Conservation (phyloP, 2,329 filamentous ascomycete genomes). For the Hirsutella rhossiliensis region DNA sequence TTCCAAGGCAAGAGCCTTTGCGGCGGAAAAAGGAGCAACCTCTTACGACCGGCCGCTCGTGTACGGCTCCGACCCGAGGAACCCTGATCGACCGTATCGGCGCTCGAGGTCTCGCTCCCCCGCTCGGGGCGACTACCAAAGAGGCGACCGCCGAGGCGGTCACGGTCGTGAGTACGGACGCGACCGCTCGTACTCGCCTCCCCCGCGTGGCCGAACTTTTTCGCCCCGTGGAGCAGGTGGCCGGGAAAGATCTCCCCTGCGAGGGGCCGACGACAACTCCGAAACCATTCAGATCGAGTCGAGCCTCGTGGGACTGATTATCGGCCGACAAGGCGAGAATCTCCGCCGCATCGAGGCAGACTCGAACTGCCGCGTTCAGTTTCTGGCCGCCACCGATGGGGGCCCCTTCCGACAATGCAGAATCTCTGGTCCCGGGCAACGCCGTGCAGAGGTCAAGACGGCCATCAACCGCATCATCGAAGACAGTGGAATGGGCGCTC, state of each 20-base stretch:
- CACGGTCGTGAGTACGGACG: conserved; percentile 35
- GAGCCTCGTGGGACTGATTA: conserved; percentile 78
- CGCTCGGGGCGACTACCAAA: conserved; percentile 58
- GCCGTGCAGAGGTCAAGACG: conserved; percentile 65
- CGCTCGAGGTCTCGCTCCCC: conserved; percentile 65
- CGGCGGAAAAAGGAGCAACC: conserved; percentile 63
- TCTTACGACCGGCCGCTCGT: conserved; percentile 46
- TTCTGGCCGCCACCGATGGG: conserved; percentile 64
- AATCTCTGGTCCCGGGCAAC: conserved; percentile 62
- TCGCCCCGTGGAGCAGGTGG: conserved; percentile 45
- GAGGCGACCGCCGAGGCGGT: conserved; percentile 67
- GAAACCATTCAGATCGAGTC: conserved; percentile 83
- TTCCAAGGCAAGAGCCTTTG: conserved; percentile 72
- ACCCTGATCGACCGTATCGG: conserved; percentile 39
- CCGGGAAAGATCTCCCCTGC: conserved; percentile 47
- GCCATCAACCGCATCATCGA: conserved; percentile 84
- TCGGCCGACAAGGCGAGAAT: conserved; percentile 83
- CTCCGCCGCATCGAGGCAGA: conserved; percentile 74
- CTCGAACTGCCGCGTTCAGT: conserved; percentile 75
- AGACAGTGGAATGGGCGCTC: conserved; percentile 48
- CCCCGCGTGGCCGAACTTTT: conserved; percentile 41
- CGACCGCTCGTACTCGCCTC: conserved; percentile 63
- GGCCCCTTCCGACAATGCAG: conserved; percentile 73
- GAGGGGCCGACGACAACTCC: conserved; percentile 51
- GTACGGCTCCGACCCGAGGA: conserved; percentile 26